These are phyloP conservation scores for Solanum sejunctum DNA, from an alignment of 257 asterid species.

Conservation along the genomic window DNA sequence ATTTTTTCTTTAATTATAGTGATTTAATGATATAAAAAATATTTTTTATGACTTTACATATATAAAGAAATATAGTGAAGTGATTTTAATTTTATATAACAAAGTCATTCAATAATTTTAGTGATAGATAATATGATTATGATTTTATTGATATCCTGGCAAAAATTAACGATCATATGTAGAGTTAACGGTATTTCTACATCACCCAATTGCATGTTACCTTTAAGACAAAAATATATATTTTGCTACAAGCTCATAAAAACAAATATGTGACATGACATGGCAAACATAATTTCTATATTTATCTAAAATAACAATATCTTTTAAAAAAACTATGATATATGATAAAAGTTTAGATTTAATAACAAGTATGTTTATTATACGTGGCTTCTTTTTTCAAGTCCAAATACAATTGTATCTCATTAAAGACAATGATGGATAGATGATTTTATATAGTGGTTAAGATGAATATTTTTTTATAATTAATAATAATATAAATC, in stretches of 20 bases:
- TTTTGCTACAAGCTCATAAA: not conserved
- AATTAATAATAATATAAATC: not conserved
- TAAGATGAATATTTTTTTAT: not conserved
- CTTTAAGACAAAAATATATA: not conserved
- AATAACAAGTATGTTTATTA: not conserved
- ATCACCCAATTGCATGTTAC: no score
- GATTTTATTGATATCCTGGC: not conserved
- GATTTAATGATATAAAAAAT: not conserved
- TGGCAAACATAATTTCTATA: no score
- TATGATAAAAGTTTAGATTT: not conserved
- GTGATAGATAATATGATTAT: not conserved
- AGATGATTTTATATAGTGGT: not conserved
- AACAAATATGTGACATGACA: not conserved
- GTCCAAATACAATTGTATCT: not conserved
- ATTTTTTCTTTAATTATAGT: not conserved
- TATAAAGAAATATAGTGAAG: not conserved
- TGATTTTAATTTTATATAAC: not conserved
- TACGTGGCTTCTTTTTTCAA: not conserved
- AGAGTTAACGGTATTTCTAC: not conserved
- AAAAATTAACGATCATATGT: not conserved
- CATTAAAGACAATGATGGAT: not conserved
- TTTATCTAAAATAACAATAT: no score
- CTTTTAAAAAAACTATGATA: not conserved
- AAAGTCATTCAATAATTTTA: not conserved
- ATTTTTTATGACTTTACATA: not conserved